phyloP scores from a whole-genome alignment of 495 filamentous ascomycete species.

The Penicillium desertorum region DNA sequence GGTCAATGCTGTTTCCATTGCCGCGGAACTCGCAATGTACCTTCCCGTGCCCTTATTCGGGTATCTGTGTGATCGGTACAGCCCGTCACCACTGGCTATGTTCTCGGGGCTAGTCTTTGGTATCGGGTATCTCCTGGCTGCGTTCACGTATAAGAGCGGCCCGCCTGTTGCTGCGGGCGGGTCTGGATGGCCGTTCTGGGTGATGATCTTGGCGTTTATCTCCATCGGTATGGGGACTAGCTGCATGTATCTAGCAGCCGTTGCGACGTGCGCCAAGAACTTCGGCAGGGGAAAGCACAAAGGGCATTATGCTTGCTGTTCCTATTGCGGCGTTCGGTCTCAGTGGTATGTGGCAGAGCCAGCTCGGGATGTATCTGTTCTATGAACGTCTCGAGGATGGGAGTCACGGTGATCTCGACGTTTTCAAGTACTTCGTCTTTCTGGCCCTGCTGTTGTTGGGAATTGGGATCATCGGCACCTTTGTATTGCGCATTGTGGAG shows the following conservation, averaged over 20 bases:
- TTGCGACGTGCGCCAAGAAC: conserved; percentile 96
- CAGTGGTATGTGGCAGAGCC: conserved; percentile 92
- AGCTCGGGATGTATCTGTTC: conserved; percentile 77
- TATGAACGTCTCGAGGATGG: conserved; percentile 63
- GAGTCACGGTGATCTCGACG: conserved; percentile 74
- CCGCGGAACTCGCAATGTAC: conserved; percentile 83
- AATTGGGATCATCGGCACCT: conserved; percentile 71
- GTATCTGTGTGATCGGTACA: conserved; percentile 83
- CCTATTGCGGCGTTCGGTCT: conserved; percentile 92
- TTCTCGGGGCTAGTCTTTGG: conserved; percentile 74
- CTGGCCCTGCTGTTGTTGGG: conserved; percentile 63
- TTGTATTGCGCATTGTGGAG: conserved; percentile 67
- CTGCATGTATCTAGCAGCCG: conserved; percentile 79
- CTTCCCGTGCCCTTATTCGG: conserved; percentile 85
- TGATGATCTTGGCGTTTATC: conserved; percentile 84
- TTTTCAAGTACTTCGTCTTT: conserved; percentile 83
- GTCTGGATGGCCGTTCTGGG: conserved; percentile 67
- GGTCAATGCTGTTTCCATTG: conserved; percentile 84
- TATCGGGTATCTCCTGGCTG: conserved; percentile 78
- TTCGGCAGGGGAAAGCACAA: conserved; percentile 85
- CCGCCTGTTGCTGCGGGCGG: conserved; percentile 55
- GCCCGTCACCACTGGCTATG: conserved; percentile 70
- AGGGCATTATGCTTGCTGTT: conserved; percentile 82
- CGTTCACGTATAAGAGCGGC: conserved; percentile 69
- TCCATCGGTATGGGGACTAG: conserved; percentile 78